A percentile compares a stretch with the other conserved stretches of the same genome.
Evolutionary conservation across 805 yeast species (phyloP).

Genomic region (Kodamaea jinghongensis): DNA sequence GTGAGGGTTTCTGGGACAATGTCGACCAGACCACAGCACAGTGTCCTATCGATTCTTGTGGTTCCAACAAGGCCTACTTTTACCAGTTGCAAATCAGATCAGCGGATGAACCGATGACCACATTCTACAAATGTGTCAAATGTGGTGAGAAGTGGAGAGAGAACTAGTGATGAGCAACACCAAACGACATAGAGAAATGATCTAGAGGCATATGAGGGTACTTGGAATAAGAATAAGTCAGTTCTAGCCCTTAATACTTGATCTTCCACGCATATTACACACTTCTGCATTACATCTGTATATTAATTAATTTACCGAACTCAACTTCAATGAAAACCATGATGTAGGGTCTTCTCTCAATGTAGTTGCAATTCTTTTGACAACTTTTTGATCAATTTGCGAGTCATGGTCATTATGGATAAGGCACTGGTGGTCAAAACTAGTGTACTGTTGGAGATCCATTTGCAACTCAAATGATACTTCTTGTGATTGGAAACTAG

Average conservation of each 20-base stretch:
- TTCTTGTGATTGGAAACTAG: conserved; percentile 10
- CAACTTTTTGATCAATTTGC: neutral
- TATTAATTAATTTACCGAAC: conserved; percentile 2
- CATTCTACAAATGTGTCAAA: conserved; percentile 90
- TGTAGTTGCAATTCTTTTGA: neutral
- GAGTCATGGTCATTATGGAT: neutral
- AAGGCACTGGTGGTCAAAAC: conserved; percentile 2
- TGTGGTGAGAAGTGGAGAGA: conserved; percentile 98
- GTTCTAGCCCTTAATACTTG: no score
- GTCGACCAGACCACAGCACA: conserved; percentile 94
- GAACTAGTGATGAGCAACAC: conserved; percentile 58
- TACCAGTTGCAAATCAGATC: conserved; percentile 95
- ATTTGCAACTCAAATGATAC: conserved; percentile 3
- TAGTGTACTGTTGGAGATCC: neutral
- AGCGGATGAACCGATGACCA: conserved; percentile 99
- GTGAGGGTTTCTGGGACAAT: conserved; percentile 97
- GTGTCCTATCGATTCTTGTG: conserved; percentile 87
- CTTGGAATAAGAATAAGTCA: no score
- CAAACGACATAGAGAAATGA: no score
- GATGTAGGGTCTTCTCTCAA: conserved; percentile 4
- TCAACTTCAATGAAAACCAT: conserved; percentile 6
- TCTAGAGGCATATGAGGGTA: no score
- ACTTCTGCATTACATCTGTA: neutral
- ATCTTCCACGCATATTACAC: no score
- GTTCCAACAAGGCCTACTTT: conserved; percentile 88